Base-by-base conservation (phyloP, 1,284 basidiomycete species). In the Rhodotorula sp. region DNA sequence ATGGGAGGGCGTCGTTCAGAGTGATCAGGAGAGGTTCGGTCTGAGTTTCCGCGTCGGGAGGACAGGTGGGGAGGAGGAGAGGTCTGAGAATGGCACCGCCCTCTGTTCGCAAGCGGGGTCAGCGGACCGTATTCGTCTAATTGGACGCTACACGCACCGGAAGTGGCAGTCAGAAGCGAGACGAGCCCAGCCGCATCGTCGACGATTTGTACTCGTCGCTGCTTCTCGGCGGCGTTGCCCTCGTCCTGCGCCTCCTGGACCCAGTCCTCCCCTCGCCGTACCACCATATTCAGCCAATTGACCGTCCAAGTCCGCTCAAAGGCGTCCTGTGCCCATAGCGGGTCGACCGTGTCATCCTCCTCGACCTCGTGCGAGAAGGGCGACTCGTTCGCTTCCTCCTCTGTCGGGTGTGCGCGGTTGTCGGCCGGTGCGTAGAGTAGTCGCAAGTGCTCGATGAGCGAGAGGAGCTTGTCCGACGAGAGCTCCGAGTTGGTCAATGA, bases 1-100 rank as follows among this genome's bases (percentile, higher is more conserved):
- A 85, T 57, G 93, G 82, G 0, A 90, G 87, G 4, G 88, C 85
- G 77, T 94, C 92, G 65, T 84, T 87, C 48, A 94, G 78, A 49
- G 84, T 81, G 22, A 92, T 81, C 20, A 66, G 62, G 32, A 69
- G 62, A 11, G 69, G 68, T 29, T 74, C 73, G 39, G 62, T 66
- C 13, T 67, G 71, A 8, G 55, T 57, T 15, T 55, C n/a, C 9
- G 68, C 44, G n/a, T 67, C 62, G 20, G 68, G 68, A 7, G 52
- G 54, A 58, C 66, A 71, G 13, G 73, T 74, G 17, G 73, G 73
- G 9, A 74, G 68, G 51, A 70, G 52, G 22, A 74, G 66, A 1
- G 71, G 71, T 2, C 73, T 66, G 0, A 71, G 52, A 61, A 74
- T 72, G 7, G 71, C 57, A 7, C 73, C 73, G 11, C 64, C 65